Percentiles rank a stretch among this genome's conserved stretches.
Conservation (phyloP, 345 rosid genomes). For the Eucalyptus marginata region DNA sequence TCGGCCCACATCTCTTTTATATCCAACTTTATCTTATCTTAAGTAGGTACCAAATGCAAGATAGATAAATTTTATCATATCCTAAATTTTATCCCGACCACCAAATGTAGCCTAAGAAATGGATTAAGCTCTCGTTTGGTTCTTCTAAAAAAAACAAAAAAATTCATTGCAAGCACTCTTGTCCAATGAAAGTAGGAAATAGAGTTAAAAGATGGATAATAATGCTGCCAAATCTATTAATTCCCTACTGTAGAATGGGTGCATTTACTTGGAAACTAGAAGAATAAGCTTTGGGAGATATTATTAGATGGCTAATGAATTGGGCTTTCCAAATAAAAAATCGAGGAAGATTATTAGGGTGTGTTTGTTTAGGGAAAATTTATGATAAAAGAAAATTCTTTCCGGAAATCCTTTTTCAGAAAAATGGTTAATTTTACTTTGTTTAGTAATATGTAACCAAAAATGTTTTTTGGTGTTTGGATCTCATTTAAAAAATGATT, state of each 20-base stretch:
- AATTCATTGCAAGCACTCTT: background rate
- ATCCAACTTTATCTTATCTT: too few species aligned
- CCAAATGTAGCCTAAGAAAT: background rate
- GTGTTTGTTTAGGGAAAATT: background rate
- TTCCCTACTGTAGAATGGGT: background rate
- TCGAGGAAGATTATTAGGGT: background rate
- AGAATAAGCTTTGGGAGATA: background rate
- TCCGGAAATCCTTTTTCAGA: background rate
- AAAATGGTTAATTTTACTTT: background rate
- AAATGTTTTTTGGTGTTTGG: too few species aligned
- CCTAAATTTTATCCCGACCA: rapidly evolving
- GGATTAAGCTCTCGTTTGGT: background rate
- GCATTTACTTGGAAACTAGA: background rate
- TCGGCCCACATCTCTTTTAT: rapidly evolving
- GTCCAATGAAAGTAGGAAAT: background rate
- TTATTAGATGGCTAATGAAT: too few species aligned
- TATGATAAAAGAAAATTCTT: background rate
- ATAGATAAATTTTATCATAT: too few species aligned
- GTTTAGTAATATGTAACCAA: too few species aligned
- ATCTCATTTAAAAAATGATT: too few species aligned
- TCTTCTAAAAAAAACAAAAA: background rate
- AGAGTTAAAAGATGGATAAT: background rate
- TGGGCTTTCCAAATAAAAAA: too few species aligned
- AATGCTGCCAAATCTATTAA: background rate
- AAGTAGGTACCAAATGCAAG: rapidly evolving